phyloP scores from a whole-genome alignment of 768 basidiomycete species.

The Hirschioporus abietinus region DNA sequence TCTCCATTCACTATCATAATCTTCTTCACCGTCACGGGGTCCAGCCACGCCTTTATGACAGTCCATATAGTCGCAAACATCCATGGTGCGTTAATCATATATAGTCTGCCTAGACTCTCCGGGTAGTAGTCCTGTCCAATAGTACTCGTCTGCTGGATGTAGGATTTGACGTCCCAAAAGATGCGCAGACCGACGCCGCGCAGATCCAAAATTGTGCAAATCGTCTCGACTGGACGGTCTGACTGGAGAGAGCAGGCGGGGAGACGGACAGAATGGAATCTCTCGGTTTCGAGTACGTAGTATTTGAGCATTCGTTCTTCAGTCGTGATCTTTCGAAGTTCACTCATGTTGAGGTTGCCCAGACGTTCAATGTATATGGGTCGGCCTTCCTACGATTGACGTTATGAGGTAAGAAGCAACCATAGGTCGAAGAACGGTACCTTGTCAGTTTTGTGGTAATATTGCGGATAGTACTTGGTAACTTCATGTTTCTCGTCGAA shows the following conservation, averaged over 20 bases:
- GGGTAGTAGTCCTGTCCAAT: constrained; percentile 93
- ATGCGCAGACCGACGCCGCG: constrained; percentile 52
- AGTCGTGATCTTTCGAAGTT: constrained; percentile 77
- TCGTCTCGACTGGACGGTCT: constrained; percentile 92
- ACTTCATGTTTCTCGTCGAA: constrained; percentile 81
- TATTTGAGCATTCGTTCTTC: constrained; percentile 84
- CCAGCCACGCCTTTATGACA: constrained; percentile 89
- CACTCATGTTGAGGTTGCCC: constrained; percentile 81
- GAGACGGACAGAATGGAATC: constrained; percentile 71
- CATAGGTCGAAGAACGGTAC: constrained; percentile 29
- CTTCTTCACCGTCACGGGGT: constrained; percentile 92
- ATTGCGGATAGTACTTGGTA: constrained; percentile 92
- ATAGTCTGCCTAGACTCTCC: constrained; percentile 96
- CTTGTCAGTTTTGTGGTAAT: constrained; percentile 94
- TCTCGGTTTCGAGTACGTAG: constrained; percentile 92
- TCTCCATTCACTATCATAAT: constrained; percentile 77
- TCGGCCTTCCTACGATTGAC: constrained; percentile 68
- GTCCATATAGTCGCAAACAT: constrained; percentile 85
- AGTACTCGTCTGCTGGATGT: constrained; percentile 65
- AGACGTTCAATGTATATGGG: constrained; percentile 94
- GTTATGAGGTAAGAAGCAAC: neutral
- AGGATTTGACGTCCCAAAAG: constrained; percentile 92
- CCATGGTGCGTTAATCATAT: constrained; percentile 97
- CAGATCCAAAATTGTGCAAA: constrained; percentile 96
- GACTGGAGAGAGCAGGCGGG: constrained; percentile 66